These are phyloP conservation scores for Pelargonium nanum DNA, from an alignment of 345 rosid species.

Conservation along the genomic window DNA sequence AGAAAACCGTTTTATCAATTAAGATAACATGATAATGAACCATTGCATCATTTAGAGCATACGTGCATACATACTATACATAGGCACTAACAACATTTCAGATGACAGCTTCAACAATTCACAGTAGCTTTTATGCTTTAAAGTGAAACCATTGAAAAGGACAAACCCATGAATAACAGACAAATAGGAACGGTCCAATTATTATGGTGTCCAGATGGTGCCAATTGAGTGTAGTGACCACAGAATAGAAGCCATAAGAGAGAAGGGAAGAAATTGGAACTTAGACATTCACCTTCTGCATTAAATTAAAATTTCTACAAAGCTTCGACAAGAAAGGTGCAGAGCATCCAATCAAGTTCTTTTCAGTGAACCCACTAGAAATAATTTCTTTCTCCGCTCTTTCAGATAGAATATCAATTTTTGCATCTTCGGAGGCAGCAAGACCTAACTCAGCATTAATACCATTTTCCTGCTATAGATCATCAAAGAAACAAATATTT, in stretches of 20 bases:
- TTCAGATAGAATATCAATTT: constrained; percentile 73
- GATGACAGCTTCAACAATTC: too few species aligned
- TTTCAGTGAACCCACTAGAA: constrained; percentile 47
- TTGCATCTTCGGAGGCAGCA: constrained; percentile 86
- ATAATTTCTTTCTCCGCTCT: constrained; percentile 87
- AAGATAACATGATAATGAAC: constrained; percentile 1
- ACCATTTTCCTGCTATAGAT: constrained; percentile 45
- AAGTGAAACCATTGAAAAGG: too few species aligned
- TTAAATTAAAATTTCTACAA: constrained; percentile 69
- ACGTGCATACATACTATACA: too few species aligned
- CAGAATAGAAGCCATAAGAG: constrained; percentile 4
- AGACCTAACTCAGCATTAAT: constrained; percentile 92
- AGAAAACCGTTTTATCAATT: too few species aligned
- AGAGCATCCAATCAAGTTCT: constrained; percentile 68
- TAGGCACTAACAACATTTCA: too few species aligned
- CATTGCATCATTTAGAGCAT: neutral
- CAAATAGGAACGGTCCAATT: neutral
- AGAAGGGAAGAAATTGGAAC: constrained; percentile 3
- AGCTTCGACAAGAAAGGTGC: constrained; percentile 83
- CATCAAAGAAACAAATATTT: constrained; percentile 4
- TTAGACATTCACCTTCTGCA: constrained; percentile 59
- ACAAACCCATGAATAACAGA: too few species aligned
- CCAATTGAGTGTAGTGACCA: neutral
- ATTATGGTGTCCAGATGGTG: neutral
- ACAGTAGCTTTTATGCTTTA: too few species aligned